Evolutionary conservation across 352 stramenopile species (phyloP), one percentile per base, ranked within the genome.

Genomic region (Globisporangium sylvaticum): DNA sequence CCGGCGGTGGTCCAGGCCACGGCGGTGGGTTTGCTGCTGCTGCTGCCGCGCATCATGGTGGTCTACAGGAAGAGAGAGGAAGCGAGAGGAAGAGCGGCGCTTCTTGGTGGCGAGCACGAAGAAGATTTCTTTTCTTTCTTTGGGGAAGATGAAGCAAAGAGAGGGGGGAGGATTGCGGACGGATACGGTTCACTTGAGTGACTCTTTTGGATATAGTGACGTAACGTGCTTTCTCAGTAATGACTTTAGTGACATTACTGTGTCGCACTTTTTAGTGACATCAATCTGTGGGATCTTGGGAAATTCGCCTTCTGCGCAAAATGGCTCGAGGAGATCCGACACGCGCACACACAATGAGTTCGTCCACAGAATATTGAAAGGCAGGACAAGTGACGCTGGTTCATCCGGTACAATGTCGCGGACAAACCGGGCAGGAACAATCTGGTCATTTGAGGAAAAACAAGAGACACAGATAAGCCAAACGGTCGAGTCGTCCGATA

Each of bases 1-100:
- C 84, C 84, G 34, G 78, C 80, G 44, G 73, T 88, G 59, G 84
- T 90, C 84, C 84, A 92, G 66, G 71, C 80, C 44, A 91, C 81
- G 15, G 83, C 75, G 32, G 76, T 67, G 18, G 79, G 81, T 77
- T 83, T 83, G 68, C 52, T 75, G 52, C 66, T 59, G 64, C 7
- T 44, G 54, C 24, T 68, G 27, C 31, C 31, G 55, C 65, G 65
- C 65, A 70, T 66, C 65, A 62, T 66, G 14, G 18, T 58, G 27
- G 18, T 50, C 42, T 22, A 18, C 22, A 59, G 50, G 18, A 24
- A 48, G 48, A 58, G 12, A 37, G 29, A 20, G 18, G 9, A 24
- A 14, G n/a, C n/a, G 31, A 44, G 55, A 8, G 54, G 29, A 39
- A 58, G 53, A 24, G 18, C 53, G 53, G 53, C 53, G 53, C 53